Evolutionary conservation across 2,329 filamentous ascomycete species (phyloP).

Genomic region (Lasiodiplodia sp.): DNA sequence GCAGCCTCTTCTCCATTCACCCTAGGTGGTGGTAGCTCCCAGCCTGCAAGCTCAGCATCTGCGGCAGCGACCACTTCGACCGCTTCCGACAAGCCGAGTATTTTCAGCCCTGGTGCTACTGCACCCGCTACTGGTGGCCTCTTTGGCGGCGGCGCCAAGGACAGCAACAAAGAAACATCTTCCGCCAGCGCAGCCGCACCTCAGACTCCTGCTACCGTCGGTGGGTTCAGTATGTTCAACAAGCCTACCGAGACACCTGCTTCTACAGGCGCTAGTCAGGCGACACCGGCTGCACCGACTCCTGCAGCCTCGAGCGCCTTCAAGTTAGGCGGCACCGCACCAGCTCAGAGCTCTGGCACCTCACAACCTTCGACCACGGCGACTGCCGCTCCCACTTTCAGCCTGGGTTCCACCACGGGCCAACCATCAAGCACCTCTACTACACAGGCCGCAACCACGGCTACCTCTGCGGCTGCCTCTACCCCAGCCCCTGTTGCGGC

Average conservation of each 20-base stretch:
- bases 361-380: slow-evolving; percentile 12
- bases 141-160: slow-evolving; percentile 32
- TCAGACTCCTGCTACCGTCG: slow-evolving; percentile 23
- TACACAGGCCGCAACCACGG: slow-evolving; percentile 18
- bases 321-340: slow-evolving; percentile 1
- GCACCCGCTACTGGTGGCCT: slow-evolving; percentile 22
- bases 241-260: slow-evolving; percentile 19
- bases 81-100: slow-evolving; percentile 12
- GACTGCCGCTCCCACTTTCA: slow-evolving; percentile 27
- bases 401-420: slow-evolving; percentile 24
- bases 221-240: slow-evolving; percentile 24
- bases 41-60: slow-evolving; percentile 4
- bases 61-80: slow-evolving; percentile 4
- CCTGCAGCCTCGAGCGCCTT: slow-evolving; percentile 15
- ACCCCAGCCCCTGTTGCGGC: slow-evolving; percentile 36
- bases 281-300: slow-evolving; percentile 10
- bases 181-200: slow-evolving; percentile 38
- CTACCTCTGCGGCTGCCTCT: slow-evolving; percentile 35
- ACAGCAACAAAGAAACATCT: slow-evolving; percentile 30
- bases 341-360: slow-evolving; percentile 22
- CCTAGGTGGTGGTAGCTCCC: slow-evolving; percentile 12
- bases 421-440: slow-evolving; percentile 10
- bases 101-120: slow-evolving; percentile 25
- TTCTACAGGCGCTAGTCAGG: slow-evolving; percentile 8
- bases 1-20: slow-evolving; percentile 17